Conservation (phyloP, 352 stramenopile genomes). For the Aphanomyces invadans region DNA sequence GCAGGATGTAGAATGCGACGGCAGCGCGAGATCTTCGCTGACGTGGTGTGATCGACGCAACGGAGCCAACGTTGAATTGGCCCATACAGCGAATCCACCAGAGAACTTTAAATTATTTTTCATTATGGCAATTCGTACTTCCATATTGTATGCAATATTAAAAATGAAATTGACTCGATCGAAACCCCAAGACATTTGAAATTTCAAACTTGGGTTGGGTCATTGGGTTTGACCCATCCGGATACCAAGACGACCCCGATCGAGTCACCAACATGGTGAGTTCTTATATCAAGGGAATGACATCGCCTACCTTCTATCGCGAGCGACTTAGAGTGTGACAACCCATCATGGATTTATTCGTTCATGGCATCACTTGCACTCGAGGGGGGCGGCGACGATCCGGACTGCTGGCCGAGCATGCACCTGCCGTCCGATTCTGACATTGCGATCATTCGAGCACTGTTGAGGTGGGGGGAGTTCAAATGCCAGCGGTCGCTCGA, state of each 20-base stretch:
- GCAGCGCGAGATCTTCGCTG: constrained; percentile 22
- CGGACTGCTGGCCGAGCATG: background rate
- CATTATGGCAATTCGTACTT: background rate
- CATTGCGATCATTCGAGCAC: background rate
- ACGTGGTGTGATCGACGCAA: background rate
- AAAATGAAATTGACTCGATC: background rate
- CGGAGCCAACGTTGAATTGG: background rate
- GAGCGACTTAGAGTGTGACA: too few relatives aligned
- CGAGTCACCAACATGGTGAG: too few relatives aligned
- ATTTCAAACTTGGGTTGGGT: constrained; percentile 20
- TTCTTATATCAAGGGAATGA: too few relatives aligned
- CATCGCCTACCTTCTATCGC: too few relatives aligned
- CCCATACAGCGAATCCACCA: background rate
- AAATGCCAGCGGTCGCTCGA: constrained; percentile 1
- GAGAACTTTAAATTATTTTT: background rate
- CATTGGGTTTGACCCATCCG: background rate
- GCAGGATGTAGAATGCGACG: background rate
- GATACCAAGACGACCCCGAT: background rate
- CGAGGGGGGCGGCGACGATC: background rate
- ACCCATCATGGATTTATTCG: too few relatives aligned
- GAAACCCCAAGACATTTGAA: constrained; percentile 10
- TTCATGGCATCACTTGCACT: background rate
- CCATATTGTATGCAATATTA: constrained; percentile 7
- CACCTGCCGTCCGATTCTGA: background rate
- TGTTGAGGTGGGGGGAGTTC: background rate